Conservation (phyloP, 176 grass and related monocot genomes). For the Canna indica region DNA sequence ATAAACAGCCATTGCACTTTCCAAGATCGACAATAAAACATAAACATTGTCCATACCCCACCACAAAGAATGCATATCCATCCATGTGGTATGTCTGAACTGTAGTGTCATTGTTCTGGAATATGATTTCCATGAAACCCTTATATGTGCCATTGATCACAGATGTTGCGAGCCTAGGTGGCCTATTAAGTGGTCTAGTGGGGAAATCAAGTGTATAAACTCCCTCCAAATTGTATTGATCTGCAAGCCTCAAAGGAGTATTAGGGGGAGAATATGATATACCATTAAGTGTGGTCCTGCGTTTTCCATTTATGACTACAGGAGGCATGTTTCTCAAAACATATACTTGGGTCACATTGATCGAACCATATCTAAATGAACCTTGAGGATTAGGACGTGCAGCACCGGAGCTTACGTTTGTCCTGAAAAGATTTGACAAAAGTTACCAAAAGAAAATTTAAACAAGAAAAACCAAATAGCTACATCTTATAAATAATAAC, state of each 20-base stretch:
- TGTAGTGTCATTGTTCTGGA: conserved; percentile 12
- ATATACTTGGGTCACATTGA: conserved; percentile 14
- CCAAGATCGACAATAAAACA: background rate
- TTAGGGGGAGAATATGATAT: conserved; percentile 9
- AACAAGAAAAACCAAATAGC: background rate
- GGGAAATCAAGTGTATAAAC: conserved; percentile 13
- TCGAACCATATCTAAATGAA: conserved; percentile 15
- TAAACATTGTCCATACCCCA: background rate
- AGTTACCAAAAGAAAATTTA: background rate
- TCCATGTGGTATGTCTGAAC: conserved; percentile 17
- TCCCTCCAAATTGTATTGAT: background rate
- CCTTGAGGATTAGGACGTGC: conserved; percentile 18
- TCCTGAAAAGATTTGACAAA: background rate
- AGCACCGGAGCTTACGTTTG: conserved; percentile 8
- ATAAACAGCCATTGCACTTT: background rate
- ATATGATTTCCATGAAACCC: conserved; percentile 20
- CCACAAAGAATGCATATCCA: conserved; percentile 18
- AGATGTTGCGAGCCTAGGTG: conserved; percentile 1
- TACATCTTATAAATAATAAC: no score
- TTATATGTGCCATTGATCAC: conserved; percentile 17
- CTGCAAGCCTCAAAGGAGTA: conserved; percentile 10
- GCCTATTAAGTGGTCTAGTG: conserved; percentile 4
- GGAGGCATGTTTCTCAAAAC: conserved; percentile 16
- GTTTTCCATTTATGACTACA: conserved; percentile 8
- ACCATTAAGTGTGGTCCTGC: conserved; percentile 4